phyloP scores from a whole-genome alignment of 1,284 basidiomycete genomes.

The Retiboletus fuscus region DNA sequence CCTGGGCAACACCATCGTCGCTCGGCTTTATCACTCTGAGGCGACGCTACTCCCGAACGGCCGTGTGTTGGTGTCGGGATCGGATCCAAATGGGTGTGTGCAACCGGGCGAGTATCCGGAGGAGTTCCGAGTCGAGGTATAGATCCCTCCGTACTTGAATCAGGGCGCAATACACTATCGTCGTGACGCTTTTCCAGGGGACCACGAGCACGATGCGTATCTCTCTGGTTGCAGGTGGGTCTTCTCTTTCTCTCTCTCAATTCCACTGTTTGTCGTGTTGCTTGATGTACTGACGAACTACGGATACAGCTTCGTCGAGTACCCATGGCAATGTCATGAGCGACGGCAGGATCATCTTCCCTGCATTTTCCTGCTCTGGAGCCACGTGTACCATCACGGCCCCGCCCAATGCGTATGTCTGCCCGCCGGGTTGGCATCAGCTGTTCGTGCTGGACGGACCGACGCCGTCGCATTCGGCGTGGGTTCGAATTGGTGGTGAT shows the following conservation, averaged over 20 bases:
- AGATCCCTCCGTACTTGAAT: constrained; percentile 78
- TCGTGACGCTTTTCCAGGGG: constrained; percentile 67
- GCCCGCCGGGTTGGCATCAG: constrained; percentile 82
- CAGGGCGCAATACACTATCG: constrained; percentile 66
- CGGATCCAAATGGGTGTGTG: constrained; percentile 69
- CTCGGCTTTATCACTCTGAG: constrained; percentile 87
- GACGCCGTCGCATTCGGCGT: constrained; percentile 76
- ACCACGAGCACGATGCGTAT: constrained; percentile 66
- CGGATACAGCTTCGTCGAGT: constrained; percentile 69
- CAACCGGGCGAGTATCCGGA: constrained; percentile 63
- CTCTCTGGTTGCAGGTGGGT: constrained; percentile 70
- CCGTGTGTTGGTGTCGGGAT: constrained; percentile 78
- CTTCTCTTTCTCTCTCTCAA: not conserved
- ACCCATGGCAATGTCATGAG: constrained; percentile 82
- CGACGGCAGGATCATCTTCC: constrained; percentile 76
- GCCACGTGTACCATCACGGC: constrained; percentile 74
- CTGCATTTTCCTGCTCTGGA: constrained; percentile 70
- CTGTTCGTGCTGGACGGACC: constrained; percentile 79
- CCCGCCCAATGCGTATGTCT: constrained; percentile 73
- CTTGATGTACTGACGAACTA: not conserved
- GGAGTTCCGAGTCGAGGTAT: constrained; percentile 82
- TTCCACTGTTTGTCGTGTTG: no score
- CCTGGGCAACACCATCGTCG: constrained; percentile 76
- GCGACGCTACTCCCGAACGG: constrained; percentile 76
- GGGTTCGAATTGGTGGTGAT: constrained; percentile 82